phyloP scores from a whole-genome alignment of 2,329 filamentous ascomycete genomes.

The Trichophaea hybrida region DNA sequence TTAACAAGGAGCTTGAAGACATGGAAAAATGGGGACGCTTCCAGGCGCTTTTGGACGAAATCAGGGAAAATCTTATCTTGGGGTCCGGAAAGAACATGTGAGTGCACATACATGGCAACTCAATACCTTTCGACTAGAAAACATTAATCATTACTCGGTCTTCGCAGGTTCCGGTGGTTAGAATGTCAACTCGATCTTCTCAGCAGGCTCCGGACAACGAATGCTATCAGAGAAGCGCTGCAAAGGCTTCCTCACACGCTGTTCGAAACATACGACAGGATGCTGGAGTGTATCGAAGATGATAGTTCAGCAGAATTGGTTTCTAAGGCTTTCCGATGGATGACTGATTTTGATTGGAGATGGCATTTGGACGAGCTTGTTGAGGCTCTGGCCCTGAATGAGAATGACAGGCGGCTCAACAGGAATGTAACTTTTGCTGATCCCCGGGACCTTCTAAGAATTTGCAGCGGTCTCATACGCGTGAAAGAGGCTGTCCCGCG shows the following conservation, averaged over 20 bases:
- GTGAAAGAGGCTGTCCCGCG: too few relatives aligned
- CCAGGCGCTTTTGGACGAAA: background rate
- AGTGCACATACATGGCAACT: background rate
- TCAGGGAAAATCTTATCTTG: background rate
- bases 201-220: background rate
- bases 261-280: background rate
- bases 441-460: background rate
- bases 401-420: background rate
- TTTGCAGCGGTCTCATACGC: background rate
- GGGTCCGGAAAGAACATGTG: background rate
- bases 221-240: background rate
- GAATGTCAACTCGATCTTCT: background rate
- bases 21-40: background rate
- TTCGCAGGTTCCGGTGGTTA: conserved; percentile 1
- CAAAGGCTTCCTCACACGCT: background rate
- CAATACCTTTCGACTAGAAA: background rate
- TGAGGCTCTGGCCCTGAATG: background rate
- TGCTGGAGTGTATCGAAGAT: background rate
- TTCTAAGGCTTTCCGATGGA: background rate
- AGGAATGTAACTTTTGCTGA: background rate
- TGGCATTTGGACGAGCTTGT: background rate
- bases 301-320: background rate
- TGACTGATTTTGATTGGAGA: background rate
- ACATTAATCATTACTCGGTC: background rate
- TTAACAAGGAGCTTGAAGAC: background rate